A percentile compares a stretch with the other conserved stretches of the same genome.
phyloP scores from a whole-genome alignment of 1,284 basidiomycete genomes.

The Ceratobasidium sp. region DNA sequence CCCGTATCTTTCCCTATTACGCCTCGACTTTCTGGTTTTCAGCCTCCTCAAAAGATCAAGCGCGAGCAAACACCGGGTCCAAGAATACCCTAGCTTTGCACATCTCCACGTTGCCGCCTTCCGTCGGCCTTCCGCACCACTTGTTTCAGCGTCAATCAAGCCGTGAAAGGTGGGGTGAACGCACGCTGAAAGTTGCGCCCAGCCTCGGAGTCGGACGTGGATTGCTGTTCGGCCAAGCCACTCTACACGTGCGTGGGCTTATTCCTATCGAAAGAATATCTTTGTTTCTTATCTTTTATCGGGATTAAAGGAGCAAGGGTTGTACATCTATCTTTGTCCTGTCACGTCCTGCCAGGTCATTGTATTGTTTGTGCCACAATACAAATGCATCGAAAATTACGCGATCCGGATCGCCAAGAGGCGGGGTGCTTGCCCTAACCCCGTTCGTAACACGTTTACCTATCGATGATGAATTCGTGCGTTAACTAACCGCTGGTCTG shows the following conservation, averaged over 20 bases:
- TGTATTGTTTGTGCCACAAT: background rate
- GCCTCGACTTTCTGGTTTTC: background rate
- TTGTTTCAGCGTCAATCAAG: background rate
- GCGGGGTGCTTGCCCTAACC: background rate
- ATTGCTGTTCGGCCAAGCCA: background rate
- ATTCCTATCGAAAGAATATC: background rate
- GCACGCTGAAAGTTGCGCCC: background rate
- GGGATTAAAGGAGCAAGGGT: background rate
- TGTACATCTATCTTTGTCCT: background rate
- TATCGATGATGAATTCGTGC: background rate
- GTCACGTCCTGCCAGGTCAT: background rate
- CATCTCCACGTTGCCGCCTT: background rate
- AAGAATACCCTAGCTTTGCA: background rate
- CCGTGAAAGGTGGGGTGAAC: background rate
- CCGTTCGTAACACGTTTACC: background rate
- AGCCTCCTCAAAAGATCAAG: slow-evolving; percentile 18
- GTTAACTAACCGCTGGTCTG: background rate
- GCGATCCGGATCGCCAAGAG: background rate
- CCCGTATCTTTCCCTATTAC: no score
- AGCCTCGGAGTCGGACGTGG: background rate
- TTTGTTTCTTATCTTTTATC: background rate
- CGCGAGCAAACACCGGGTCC: slow-evolving; percentile 1
- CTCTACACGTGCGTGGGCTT: background rate
- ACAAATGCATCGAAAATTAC: background rate
- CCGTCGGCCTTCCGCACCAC: background rate